These are phyloP conservation scores for Xerocomus spinulosus DNA, from an alignment of 768 basidiomycete genomes.

Conservation along the genomic window DNA sequence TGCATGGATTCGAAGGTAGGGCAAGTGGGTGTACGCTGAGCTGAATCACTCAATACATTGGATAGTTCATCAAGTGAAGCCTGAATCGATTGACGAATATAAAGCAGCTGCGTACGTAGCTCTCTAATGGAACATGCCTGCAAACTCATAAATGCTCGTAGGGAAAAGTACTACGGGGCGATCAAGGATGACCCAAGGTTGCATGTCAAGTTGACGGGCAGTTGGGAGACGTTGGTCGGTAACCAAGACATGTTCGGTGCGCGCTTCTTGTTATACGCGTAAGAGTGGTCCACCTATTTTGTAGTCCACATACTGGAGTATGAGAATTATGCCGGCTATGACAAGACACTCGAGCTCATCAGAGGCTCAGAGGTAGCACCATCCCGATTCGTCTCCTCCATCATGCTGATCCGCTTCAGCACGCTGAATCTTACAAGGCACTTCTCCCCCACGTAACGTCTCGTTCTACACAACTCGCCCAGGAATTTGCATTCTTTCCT, in stretches of 20 bases:
- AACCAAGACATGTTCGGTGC: conserved; percentile 81
- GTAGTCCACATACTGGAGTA: conserved; percentile 81
- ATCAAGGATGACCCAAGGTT: conserved; percentile 69
- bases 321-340: conserved; percentile 88
- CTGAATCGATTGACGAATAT: conserved; percentile 76
- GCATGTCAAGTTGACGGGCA: conserved; percentile 85
- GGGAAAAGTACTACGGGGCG: conserved; percentile 80
- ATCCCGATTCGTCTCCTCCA: not conserved
- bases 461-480: conserved; percentile 73
- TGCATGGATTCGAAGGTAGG: conserved; percentile 83
- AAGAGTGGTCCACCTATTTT: not conserved
- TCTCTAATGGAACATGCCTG: conserved; percentile 1
- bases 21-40: not conserved
- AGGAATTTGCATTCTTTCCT: conserved; percentile 95
- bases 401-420: conserved; percentile 35
- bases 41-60: conserved; percentile 2
- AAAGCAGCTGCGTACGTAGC: conserved; percentile 76
- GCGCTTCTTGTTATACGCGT: conserved; percentile 31
- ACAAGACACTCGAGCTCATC: conserved; percentile 65
- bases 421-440: conserved; percentile 60
- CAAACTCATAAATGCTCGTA: conserved; percentile 28
- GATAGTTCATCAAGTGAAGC: conserved; percentile 81
- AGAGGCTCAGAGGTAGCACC: conserved; percentile 57
- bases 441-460: conserved; percentile 75
- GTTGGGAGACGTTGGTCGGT: conserved; percentile 89